Evolutionary conservation across 2,329 filamentous ascomycete species (phyloP).

Genomic region (Fusarium torulosum): DNA sequence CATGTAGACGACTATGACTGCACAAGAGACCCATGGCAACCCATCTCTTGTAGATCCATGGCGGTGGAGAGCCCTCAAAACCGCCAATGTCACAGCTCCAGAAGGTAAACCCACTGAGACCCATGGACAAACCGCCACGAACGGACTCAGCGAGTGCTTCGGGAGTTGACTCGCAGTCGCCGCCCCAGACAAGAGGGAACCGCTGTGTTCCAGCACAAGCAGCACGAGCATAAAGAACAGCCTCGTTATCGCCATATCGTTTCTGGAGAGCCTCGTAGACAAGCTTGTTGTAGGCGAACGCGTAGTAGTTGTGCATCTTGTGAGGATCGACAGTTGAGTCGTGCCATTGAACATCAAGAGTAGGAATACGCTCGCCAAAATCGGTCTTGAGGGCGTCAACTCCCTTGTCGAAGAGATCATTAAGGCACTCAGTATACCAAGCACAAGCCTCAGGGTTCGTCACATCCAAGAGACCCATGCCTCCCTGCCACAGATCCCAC

Average conservation of each 20-base stretch:
- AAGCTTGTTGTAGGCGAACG: conserved; percentile 78
- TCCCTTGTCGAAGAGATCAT: conserved; percentile 74
- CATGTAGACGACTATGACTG: conserved; percentile 77
- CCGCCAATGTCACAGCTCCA: conserved; percentile 80
- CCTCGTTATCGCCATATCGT: conserved; percentile 64
- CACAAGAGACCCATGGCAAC: conserved; percentile 80
- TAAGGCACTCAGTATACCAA: conserved; percentile 74
- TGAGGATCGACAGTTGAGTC: conserved; percentile 69
- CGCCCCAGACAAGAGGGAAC: conserved; percentile 79
- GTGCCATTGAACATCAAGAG: conserved; percentile 73
- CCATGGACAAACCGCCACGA: conserved; percentile 73
- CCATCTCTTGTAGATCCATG: conserved; percentile 82
- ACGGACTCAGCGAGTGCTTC: conserved; percentile 80
- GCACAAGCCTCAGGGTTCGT: conserved; percentile 76
- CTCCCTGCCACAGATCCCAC: conserved; percentile 82
- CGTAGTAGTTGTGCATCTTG: conserved; percentile 83
- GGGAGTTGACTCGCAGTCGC: conserved; percentile 80
- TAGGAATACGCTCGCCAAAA: conserved; percentile 79
- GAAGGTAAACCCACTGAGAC: conserved; percentile 74
- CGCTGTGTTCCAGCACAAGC: conserved; percentile 76
- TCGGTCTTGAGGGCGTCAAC: conserved; percentile 82
- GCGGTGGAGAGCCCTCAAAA: conserved; percentile 75
- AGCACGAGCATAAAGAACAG: conserved; percentile 75
- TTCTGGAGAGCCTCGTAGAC: conserved; percentile 75
- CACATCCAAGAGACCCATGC: conserved; percentile 80